phyloP scores from a whole-genome alignment of 2,329 filamentous ascomycete genomes.

The Aureobasidium sp. region DNA sequence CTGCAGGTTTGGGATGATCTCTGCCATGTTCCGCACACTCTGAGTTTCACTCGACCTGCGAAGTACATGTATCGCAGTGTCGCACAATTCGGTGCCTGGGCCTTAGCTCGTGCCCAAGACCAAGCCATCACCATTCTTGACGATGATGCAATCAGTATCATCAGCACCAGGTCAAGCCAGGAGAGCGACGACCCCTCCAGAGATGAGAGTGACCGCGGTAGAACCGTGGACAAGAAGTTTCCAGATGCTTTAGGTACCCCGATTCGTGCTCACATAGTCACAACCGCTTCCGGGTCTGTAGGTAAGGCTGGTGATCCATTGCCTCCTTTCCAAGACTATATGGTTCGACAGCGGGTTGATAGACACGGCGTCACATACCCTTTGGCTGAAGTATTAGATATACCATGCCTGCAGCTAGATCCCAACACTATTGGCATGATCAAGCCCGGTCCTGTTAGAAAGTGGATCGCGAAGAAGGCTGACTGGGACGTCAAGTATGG shows the following conservation, averaged over 20 bases:
- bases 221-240: slow-evolving; percentile 11
- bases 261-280: slow-evolving; percentile 11
- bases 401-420: slow-evolving; percentile 58
- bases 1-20: slow-evolving; percentile 94
- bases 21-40: slow-evolving; percentile 82
- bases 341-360: slow-evolving; percentile 85
- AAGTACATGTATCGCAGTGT: slow-evolving; percentile 94
- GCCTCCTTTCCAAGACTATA: slow-evolving; percentile 70
- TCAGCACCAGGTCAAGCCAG: slow-evolving; percentile 45
- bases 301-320: slow-evolving; percentile 82
- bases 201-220: neutral
- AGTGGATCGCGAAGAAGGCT: slow-evolving; percentile 70
- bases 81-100: slow-evolving; percentile 90
- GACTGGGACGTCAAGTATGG: slow-evolving; percentile 68
- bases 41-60: slow-evolving; percentile 93
- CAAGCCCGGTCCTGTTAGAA: slow-evolving; percentile 68
- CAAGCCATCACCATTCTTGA: slow-evolving; percentile 71
- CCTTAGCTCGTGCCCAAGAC: slow-evolving; percentile 72
- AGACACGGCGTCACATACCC: slow-evolving; percentile 66
- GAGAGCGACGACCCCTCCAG: slow-evolving; percentile 14
- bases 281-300: slow-evolving; percentile 37
- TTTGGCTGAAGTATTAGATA: slow-evolving; percentile 54
- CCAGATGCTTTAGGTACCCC: slow-evolving; percentile 14
- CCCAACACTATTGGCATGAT: slow-evolving; percentile 64
- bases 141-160: slow-evolving; percentile 67